These are phyloP conservation scores for Fusarium xyrophilum DNA, from an alignment of 2,329 filamentous ascomycete species.

Conservation along the genomic window DNA sequence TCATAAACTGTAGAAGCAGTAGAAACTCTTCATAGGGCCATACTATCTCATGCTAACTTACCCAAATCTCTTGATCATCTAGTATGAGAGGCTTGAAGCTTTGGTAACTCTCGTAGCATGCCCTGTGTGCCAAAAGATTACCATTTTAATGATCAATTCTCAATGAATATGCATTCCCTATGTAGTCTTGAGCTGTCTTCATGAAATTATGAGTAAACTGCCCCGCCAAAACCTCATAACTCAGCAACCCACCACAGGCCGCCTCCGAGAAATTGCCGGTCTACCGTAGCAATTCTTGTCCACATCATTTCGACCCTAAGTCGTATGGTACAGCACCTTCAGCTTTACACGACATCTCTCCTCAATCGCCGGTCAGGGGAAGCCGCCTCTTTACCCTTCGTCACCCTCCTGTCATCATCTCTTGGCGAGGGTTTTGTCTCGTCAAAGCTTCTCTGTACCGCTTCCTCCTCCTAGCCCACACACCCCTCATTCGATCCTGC, in stretches of 20 bases:
- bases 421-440: constrained; percentile 19
- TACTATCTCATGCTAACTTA: background rate
- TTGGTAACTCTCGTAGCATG: background rate
- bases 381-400: constrained; percentile 35
- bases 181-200: background rate
- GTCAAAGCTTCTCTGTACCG: constrained; percentile 25
- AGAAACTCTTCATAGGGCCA: background rate
- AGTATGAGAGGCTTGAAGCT: background rate
- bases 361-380: constrained; percentile 33
- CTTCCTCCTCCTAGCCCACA: constrained; percentile 13
- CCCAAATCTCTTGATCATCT: background rate
- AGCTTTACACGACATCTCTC: constrained; percentile 28
- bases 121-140: background rate
- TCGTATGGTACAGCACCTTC: constrained; percentile 10
- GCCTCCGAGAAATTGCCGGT: constrained; percentile 44
- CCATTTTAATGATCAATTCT: background rate
- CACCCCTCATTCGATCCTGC: constrained; percentile 31
- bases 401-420: constrained; percentile 3
- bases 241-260: constrained; percentile 31
- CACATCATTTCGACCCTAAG: constrained; percentile 32
- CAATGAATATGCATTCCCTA: background rate
- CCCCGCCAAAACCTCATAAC: constrained; percentile 37
- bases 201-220: background rate
- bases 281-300: constrained; percentile 40
- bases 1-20: background rate